phyloP scores from a whole-genome alignment of 164 flowering plant species.

The Tetracentron sinense region DNA sequence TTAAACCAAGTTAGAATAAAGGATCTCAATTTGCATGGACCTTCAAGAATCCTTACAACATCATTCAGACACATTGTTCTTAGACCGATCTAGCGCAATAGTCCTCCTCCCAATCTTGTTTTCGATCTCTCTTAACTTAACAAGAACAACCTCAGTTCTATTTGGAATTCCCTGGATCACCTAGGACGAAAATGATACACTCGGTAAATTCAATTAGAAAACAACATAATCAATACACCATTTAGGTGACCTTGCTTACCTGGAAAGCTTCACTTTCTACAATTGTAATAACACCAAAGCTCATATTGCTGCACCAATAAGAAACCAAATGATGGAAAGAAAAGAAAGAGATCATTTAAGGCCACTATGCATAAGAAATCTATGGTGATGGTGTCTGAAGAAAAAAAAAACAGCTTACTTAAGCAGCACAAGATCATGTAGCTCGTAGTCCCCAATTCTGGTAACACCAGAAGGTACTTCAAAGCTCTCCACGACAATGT shows the following conservation, averaged over 20 bases:
- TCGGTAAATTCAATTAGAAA: neutral
- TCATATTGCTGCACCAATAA: conserved; percentile 59
- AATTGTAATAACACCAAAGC: conserved; percentile 90
- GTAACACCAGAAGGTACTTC: conserved; percentile 93
- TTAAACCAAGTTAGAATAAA: neutral
- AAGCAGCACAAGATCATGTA: conserved; percentile 88
- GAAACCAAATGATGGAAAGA: too few relatives aligned
- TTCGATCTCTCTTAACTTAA: conserved; percentile 86
- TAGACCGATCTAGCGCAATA: conserved; percentile 64
- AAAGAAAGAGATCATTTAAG: too few relatives aligned
- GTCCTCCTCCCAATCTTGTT: conserved; percentile 67
- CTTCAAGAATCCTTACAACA: conserved; percentile 80
- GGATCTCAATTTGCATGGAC: conserved; percentile 69
- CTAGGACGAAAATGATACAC: conserved; percentile 27
- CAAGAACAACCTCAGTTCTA: conserved; percentile 80
- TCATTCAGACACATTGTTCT: conserved; percentile 73
- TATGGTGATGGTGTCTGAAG: neutral
- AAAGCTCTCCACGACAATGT: conserved; percentile 93
- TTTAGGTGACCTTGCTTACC: conserved; percentile 31
- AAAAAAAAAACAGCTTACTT: conserved; percentile 77
- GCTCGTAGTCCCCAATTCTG: conserved; percentile 91
- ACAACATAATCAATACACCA: neutral
- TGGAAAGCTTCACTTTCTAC: conserved; percentile 99
- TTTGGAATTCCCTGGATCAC: conserved; percentile 92
- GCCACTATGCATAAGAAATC: too few relatives aligned